Conservation (phyloP, 306 rosid species). For the Quercus ilex region DNA sequence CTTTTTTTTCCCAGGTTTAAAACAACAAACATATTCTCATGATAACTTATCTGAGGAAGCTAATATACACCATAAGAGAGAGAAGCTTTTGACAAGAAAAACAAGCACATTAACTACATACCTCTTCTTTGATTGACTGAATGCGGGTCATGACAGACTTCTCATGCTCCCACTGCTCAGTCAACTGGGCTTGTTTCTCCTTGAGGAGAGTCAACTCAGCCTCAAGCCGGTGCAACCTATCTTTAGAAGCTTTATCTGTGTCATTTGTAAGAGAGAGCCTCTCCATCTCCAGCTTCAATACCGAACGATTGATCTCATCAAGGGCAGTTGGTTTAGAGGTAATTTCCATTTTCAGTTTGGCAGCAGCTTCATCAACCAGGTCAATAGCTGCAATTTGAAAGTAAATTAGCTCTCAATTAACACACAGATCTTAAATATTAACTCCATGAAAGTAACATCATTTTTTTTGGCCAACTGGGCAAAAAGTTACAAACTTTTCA, state of each 20-base stretch:
- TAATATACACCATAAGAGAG: background rate
- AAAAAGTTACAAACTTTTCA: background rate
- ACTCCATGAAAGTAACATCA: background rate
- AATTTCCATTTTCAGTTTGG: constrained; percentile 96
- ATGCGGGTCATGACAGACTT: constrained; percentile 91
- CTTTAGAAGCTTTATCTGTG: constrained; percentile 89
- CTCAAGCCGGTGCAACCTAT: constrained; percentile 82
- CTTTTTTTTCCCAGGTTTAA: background rate
- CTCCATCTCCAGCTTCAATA: constrained; percentile 96
- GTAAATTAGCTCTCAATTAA: constrained; percentile 1
- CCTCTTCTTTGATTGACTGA: constrained; percentile 99
- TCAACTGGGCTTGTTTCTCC: constrained; percentile 74
- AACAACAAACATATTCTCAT: constrained; percentile 2
- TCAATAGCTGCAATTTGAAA: constrained; percentile 75
- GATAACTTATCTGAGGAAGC: background rate
- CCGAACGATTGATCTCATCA: constrained; percentile 96
- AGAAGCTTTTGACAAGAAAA: background rate
- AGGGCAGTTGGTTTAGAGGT: constrained; percentile 95
- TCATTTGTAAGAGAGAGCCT: constrained; percentile 88
- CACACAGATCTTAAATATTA: background rate
- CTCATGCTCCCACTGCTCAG: constrained; percentile 96
- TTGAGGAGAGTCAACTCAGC: constrained; percentile 80
- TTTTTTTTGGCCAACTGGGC: background rate
- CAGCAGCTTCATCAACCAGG: constrained; percentile 98
- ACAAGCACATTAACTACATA: constrained; percentile 15